These are phyloP conservation scores for Penicillium canescens DNA, from an alignment of 495 filamentous ascomycete genomes.

Conservation along the genomic window DNA sequence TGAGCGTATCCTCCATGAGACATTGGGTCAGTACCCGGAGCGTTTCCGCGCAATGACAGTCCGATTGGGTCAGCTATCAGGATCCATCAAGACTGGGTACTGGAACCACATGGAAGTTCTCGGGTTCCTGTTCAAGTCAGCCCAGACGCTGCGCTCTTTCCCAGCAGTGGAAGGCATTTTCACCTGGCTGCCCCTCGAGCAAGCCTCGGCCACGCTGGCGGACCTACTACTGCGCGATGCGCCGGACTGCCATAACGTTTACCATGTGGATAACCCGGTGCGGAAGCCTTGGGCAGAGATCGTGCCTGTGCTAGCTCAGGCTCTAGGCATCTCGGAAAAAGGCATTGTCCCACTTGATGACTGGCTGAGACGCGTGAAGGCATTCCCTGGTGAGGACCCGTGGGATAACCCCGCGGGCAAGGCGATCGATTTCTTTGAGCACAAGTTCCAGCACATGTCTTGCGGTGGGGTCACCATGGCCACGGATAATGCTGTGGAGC, in stretches of 20 bases:
- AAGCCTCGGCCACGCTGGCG: too few species aligned
- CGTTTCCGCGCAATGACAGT: constrained; percentile 23
- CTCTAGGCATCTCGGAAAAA: constrained; percentile 25
- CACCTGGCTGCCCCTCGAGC: too few species aligned
- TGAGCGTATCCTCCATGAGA: constrained; percentile 42
- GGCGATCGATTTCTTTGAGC: constrained; percentile 46
- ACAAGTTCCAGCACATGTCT: constrained; percentile 46
- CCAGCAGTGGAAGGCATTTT: too few species aligned
- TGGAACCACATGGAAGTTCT: too few species aligned
- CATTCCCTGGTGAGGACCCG: constrained; percentile 10
- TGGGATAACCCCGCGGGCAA: constrained; percentile 44
- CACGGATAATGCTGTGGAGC: constrained; percentile 31
- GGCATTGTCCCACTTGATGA: constrained; percentile 35
- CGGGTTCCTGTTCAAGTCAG: too few species aligned
- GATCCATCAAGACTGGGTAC: constrained; percentile 48
- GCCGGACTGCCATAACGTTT: too few species aligned
- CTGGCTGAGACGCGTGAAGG: constrained; percentile 30
- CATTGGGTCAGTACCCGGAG: constrained; percentile 15
- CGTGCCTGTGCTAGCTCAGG: constrained; percentile 31
- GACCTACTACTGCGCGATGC: too few species aligned
- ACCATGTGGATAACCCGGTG: constrained; percentile 53
- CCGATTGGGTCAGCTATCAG: constrained; percentile 51
- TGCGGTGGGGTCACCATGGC: constrained; percentile 50
- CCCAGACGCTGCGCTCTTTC: too few species aligned
- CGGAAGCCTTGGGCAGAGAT: constrained; percentile 44